Base-by-base conservation (phyloP, 495 filamentous ascomycete genomes). In the Aspergillus ostianus region DNA sequence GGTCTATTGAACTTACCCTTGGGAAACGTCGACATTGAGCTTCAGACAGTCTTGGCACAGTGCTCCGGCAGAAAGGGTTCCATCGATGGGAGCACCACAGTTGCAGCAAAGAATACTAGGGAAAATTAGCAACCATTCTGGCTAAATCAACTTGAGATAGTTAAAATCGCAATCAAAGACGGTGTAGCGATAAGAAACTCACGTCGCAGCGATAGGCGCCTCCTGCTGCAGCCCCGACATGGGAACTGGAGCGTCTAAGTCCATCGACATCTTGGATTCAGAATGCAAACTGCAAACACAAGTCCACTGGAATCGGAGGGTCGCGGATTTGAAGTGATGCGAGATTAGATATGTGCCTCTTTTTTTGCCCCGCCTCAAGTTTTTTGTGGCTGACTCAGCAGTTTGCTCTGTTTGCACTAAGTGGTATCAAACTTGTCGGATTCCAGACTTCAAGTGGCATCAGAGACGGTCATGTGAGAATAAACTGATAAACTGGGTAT, bases 11-110 rank as follows among this genome's bases (percentile, higher is more conserved):
- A 18, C 46, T 58, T 41, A 41, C 62, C 93, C 93, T 73, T 88
- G 77, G n/a, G 93, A 92, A 60, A 97, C 92, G 70, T 98, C 94
- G 68, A 96, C 86, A 26, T 90, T 95, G 47, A 91, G 84, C 66
- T 93, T 93, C 61, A 98, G 82, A 80, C 94, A 98, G 79, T 97
- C 92, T 67, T 89, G 87, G 74, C 94, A 98, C 51, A 97, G 85
- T 26, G 93, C 93, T 50, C 91, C 92, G 55, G 91, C 87, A 10
- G 91, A 82, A 13, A 83, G 80, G n/a, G 90, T 94, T 68, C 93
- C 93, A 71, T 94, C 90, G 58, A 97, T 95, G n/a, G 91, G 86
- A 57, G 88, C 88, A 62, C 92, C 93, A 73, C 93, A 97, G 80
- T 96, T 93, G 77, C 88, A 96, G 74, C 93, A 97, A 27, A 97